A percentile compares a stretch with the other conserved stretches of the same genome.
phyloP scores from a whole-genome alignment of 176 grass and related monocot genomes.

The Tillandsia fasciculata region DNA sequence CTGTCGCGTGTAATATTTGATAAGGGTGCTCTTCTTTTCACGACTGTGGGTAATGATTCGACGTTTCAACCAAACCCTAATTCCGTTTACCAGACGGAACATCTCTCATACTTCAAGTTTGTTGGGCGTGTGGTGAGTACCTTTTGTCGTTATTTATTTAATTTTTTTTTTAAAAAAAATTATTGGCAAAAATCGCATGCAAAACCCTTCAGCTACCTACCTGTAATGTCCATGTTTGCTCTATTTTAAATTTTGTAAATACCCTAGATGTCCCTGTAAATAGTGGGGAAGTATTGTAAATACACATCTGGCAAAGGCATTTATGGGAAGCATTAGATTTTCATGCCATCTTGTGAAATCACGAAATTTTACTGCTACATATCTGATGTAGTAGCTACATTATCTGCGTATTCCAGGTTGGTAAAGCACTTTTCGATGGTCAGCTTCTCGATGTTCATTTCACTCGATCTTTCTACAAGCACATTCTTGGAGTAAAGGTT shows the following conservation, averaged over 20 bases:
- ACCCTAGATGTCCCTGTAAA: too few species aligned
- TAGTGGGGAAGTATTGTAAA: too few species aligned
- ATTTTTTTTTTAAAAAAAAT: not conserved
- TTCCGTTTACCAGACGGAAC: conserved; percentile 96
- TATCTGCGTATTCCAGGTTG: conserved; percentile 47
- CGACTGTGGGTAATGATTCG: conserved; percentile 92
- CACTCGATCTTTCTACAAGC: conserved; percentile 98
- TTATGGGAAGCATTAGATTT: too few species aligned
- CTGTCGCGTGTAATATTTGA: conserved; percentile 94
- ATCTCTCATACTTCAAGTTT: conserved; percentile 99
- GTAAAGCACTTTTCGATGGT: conserved; percentile 95
- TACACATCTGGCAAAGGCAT: too few species aligned
- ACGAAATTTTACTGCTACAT: too few species aligned
- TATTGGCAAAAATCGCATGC: too few species aligned
- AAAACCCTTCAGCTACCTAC: too few species aligned
- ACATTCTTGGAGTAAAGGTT: conserved; percentile 95
- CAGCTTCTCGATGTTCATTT: conserved; percentile 98
- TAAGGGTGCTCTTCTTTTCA: conserved; percentile 89
- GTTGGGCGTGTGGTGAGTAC: conserved; percentile 92
- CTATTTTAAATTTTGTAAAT: too few species aligned
- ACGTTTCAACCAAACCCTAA: conserved; percentile 99
- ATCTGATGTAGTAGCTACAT: not conserved
- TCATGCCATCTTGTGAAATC: too few species aligned
- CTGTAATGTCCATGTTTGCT: too few species aligned
- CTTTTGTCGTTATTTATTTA: conserved; percentile 6